phyloP scores from a whole-genome alignment of 179 eudicot species.

The Beta lomatogona region DNA sequence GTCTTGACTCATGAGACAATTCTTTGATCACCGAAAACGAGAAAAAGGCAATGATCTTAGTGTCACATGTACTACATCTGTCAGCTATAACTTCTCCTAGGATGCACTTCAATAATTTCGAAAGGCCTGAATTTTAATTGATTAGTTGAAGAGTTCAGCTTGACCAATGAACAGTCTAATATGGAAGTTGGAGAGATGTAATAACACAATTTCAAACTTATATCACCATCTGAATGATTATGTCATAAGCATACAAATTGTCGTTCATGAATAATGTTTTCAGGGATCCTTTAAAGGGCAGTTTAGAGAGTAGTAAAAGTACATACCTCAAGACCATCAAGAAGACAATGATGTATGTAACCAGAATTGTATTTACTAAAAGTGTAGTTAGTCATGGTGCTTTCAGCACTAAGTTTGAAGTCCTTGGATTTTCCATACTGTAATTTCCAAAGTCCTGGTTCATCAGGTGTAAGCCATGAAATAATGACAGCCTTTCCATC shows the following conservation, averaged over 20 bases:
- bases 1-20: neutral
- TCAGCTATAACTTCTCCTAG: neutral
- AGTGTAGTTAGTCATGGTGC: slow-evolving; percentile 25
- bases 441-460: slow-evolving; percentile 53
- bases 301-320: neutral
- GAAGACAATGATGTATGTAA: slow-evolving; percentile 27
- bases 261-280: neutral
- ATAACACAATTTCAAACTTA: neutral
- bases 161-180: neutral
- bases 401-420: slow-evolving; percentile 38
- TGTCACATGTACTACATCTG: neutral
- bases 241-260: neutral
- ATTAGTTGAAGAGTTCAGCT: neutral
- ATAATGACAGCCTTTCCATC: slow-evolving; percentile 67
- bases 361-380: slow-evolving; percentile 29
- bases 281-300: neutral
- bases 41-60: neutral
- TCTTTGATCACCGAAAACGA: neutral
- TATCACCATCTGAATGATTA: neutral
- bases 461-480: slow-evolving; percentile 67
- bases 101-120: neutral
- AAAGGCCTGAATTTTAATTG: neutral
- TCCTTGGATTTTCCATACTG: slow-evolving; percentile 61
- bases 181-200: neutral
- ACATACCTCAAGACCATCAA: slow-evolving; percentile 28